A percentile compares a stretch with the other conserved stretches of the same genome.
Conservation (phyloP, 2,329 filamentous ascomycete species). For the Fusarium sp. region DNA sequence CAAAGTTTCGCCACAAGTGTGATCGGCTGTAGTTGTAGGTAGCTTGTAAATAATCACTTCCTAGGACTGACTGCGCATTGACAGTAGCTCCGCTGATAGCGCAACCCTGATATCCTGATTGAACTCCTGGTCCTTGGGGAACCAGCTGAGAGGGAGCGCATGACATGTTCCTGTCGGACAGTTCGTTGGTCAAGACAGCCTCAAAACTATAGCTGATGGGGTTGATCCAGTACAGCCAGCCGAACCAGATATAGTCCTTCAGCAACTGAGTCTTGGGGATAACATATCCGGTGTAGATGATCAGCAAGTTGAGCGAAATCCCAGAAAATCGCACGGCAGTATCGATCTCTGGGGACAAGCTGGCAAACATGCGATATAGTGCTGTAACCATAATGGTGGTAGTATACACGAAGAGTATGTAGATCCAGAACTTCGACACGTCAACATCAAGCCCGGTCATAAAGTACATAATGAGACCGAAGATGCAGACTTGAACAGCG, state of each 20-base stretch:
- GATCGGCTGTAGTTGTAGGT: slow-evolving; percentile 59
- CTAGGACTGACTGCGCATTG: slow-evolving; percentile 56
- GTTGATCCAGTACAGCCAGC: slow-evolving; percentile 74
- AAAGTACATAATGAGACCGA: slow-evolving; percentile 80
- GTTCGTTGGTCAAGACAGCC: slow-evolving; percentile 67
- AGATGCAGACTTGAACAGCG: slow-evolving; percentile 72
- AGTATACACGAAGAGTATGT: slow-evolving; percentile 70
- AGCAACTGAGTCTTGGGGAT: slow-evolving; percentile 67
- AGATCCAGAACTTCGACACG: slow-evolving; percentile 75
- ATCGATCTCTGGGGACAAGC: slow-evolving; percentile 69
- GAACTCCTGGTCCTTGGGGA: slow-evolving; percentile 57
- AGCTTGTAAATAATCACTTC: slow-evolving; percentile 64
- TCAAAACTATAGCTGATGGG: slow-evolving; percentile 76
- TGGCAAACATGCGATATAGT: slow-evolving; percentile 66
- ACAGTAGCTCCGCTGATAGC: slow-evolving; percentile 62
- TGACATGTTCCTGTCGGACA: slow-evolving; percentile 64
- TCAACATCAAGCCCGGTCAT: slow-evolving; percentile 76
- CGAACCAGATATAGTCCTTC: slow-evolving; percentile 74
- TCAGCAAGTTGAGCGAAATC: slow-evolving; percentile 68
- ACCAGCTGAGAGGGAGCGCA: slow-evolving; percentile 61
- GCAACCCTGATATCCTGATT: slow-evolving; percentile 65
- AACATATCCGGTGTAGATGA: slow-evolving; percentile 75
- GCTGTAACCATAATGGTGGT: slow-evolving; percentile 67
- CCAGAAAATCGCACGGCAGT: slow-evolving; percentile 71
- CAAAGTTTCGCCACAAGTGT: slow-evolving; percentile 42